These are phyloP conservation scores for Wickerhamiella parazyma DNA, from an alignment of 805 yeast genomes.

Conservation along the genomic window DNA sequence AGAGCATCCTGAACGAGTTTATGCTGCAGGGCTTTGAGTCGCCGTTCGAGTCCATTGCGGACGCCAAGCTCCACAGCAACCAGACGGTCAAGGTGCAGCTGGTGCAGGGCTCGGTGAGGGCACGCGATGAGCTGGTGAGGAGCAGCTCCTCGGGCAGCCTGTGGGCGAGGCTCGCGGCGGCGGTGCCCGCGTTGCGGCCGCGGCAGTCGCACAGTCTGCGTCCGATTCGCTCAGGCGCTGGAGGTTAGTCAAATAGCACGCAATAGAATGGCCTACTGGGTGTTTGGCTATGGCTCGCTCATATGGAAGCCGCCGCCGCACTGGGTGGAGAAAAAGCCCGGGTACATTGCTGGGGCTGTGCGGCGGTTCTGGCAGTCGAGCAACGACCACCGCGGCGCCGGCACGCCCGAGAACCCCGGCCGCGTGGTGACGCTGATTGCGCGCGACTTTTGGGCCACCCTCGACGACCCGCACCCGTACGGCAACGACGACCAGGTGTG, in stretches of 20 bases:
- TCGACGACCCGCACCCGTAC: constrained; percentile 29
- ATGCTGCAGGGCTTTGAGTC: constrained; percentile 17
- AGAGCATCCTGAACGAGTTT: constrained; percentile 11
- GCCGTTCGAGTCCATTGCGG: constrained; percentile 14
- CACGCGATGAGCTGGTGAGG: background rate
- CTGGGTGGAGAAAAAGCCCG: constrained; percentile 48
- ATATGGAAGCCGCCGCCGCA: constrained; percentile 84
- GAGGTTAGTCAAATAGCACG: background rate
- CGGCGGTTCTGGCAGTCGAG: constrained; percentile 88
- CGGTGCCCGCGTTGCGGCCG: background rate
- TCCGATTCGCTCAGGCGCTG: background rate
- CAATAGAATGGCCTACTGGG: constrained; percentile 35
- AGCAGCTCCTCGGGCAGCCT: background rate
- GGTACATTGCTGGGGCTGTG: constrained; percentile 59
- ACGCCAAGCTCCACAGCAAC: constrained; percentile 2
- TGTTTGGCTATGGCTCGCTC: constrained; percentile 81
- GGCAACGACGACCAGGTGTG: constrained; percentile 33
- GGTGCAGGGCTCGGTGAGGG: background rate
- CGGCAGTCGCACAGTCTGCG: background rate
- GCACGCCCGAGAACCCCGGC: constrained; percentile 70
- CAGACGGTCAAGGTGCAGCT: constrained; percentile 8
- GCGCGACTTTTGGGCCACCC: constrained; percentile 37
- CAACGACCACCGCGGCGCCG: constrained; percentile 67
- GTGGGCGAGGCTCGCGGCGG: background rate
- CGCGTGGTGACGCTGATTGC: constrained; percentile 74